Base-by-base conservation (phyloP, 2,329 filamentous ascomycete species). In the Blastomyces silverae region DNA sequence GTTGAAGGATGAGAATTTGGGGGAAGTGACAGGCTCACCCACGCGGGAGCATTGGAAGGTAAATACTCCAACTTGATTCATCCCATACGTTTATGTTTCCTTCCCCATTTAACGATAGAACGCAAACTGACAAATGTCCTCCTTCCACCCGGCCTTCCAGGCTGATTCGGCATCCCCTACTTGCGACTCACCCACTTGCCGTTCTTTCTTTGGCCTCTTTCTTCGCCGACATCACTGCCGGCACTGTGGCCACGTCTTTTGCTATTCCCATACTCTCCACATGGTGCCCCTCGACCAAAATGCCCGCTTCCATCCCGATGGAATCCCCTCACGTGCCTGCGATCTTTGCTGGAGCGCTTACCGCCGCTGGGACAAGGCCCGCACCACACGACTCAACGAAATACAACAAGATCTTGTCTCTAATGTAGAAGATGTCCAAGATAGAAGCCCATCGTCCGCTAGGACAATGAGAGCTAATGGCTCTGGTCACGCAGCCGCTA, bases 1-100 rank as follows among this genome's bases (percentile, higher is more conserved):
- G 78, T 78, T 80, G 71, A 80, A 81, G 66, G 78, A 79, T 60
- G 78, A 80, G 65, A 80, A 83, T 52, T 75, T 85, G 60, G 84
- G 83, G 28, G 78, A 81, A 56, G 82, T 86, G 3, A 84, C 83
- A 17, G 85, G 85, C 5, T 78, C 80, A 22, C 85, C 86, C 3
- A 87, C 84, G 7, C 80, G 82, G 66, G 84, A 85, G 65, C 86
- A 88, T 75, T 88, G 86, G 86, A 87, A 88, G 81, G 83, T 85
- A 77, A 74, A n/a, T n/a, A n/a, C n/a, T 82, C 5, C 6, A 28
- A 37, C 15, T n/a, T n/a, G n/a, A n/a, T n/a, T n/a, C n/a, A n/a
- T n/a, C n/a, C n/a, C n/a, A n/a, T n/a, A n/a, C n/a, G n/a, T n/a
- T n/a, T n/a, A n/a, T n/a, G n/a, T n/a, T n/a, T n/a, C n/a, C n/a